phyloP scores from a whole-genome alignment of 805 yeast species.

The Suhomyces emberorum region DNA sequence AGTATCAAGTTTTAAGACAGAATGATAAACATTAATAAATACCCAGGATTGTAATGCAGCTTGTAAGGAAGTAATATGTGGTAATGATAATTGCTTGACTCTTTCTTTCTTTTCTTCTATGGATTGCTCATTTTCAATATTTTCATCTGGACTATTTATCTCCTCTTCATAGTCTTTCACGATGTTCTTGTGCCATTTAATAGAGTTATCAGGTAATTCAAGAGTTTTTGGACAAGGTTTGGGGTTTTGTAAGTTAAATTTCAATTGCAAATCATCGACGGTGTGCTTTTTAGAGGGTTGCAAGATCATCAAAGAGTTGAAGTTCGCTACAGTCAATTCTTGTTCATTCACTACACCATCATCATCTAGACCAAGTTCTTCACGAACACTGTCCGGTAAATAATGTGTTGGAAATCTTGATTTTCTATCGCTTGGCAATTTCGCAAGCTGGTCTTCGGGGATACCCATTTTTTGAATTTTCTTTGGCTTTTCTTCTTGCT shows the following conservation, averaged over 20 bases:
- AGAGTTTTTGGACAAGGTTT: constrained; percentile 22
- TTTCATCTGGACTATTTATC: constrained; percentile 1
- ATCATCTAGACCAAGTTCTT: constrained; percentile 15
- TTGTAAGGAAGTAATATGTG: constrained; percentile 19
- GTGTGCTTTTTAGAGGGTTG: constrained; percentile 30
- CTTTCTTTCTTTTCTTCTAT: constrained; percentile 8
- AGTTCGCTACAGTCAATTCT: background rate
- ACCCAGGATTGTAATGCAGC: constrained; percentile 70
- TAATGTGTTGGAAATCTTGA: constrained; percentile 28
- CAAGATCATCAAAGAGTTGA: constrained; percentile 7
- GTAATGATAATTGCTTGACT: constrained; percentile 9
- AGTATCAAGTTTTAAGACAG: constrained; percentile 61
- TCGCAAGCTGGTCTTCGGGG: constrained; percentile 1
- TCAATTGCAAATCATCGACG: constrained; percentile 27
- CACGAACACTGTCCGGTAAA: constrained; percentile 22
- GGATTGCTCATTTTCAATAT: background rate
- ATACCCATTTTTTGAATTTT: background rate
- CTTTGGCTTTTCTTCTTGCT: background rate
- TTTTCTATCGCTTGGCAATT: constrained; percentile 3
- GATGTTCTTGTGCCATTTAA: constrained; percentile 16
- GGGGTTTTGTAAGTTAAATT: constrained; percentile 30
- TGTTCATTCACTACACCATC: constrained; percentile 6
- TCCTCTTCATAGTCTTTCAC: constrained; percentile 10
- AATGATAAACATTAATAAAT: constrained; percentile 67
- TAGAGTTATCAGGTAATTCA: constrained; percentile 25